phyloP scores from a whole-genome alignment of 2,329 filamentous ascomycete genomes.

The Neonectria punicea region DNA sequence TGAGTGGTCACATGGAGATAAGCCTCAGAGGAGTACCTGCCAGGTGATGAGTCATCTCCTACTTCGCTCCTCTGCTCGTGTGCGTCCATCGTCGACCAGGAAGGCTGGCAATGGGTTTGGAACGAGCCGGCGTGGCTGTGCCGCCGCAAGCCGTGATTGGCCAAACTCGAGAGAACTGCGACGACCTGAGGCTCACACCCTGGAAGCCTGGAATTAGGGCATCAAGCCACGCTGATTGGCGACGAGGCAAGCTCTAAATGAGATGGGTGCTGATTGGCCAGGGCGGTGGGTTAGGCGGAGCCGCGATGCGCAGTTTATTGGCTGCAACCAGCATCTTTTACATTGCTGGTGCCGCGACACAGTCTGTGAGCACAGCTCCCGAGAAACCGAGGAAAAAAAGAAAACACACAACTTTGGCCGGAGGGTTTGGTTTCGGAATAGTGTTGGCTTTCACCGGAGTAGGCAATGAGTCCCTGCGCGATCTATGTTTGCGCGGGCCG shows the following conservation, averaged over 20 bases:
- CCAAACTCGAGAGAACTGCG: neutral
- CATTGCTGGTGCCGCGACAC: slow-evolving; percentile 26
- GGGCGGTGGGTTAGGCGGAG: slow-evolving; percentile 15
- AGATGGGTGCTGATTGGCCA: slow-evolving; percentile 32
- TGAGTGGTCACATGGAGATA: slow-evolving; percentile 35
- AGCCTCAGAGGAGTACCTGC: neutral
- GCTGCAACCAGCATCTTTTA: slow-evolving; percentile 20
- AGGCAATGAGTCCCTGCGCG: neutral
- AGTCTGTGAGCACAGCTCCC: slow-evolving; percentile 23
- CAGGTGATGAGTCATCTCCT: slow-evolving; percentile 25
- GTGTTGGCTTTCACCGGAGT: neutral
- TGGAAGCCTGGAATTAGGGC: slow-evolving; percentile 4
- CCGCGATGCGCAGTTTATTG: slow-evolving; percentile 28
- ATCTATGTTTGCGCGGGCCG: neutral
- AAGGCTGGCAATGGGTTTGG: slow-evolving; percentile 14
- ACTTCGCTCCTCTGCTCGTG: neutral
- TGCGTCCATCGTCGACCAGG: slow-evolving; percentile 1
- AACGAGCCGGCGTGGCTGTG: slow-evolving; percentile 22
- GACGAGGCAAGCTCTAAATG: slow-evolving; percentile 26
- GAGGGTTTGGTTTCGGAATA: neutral
- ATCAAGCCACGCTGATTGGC: slow-evolving; percentile 33
- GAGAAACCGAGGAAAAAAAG: slow-evolving; percentile 12
- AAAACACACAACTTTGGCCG: neutral
- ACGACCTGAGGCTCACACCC: slow-evolving; percentile 21
- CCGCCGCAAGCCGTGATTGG: slow-evolving; percentile 23